These are phyloP conservation scores for Coemansia sp. DNA, from an alignment of 192 early-diverging fungal species.

Conservation along the genomic window DNA sequence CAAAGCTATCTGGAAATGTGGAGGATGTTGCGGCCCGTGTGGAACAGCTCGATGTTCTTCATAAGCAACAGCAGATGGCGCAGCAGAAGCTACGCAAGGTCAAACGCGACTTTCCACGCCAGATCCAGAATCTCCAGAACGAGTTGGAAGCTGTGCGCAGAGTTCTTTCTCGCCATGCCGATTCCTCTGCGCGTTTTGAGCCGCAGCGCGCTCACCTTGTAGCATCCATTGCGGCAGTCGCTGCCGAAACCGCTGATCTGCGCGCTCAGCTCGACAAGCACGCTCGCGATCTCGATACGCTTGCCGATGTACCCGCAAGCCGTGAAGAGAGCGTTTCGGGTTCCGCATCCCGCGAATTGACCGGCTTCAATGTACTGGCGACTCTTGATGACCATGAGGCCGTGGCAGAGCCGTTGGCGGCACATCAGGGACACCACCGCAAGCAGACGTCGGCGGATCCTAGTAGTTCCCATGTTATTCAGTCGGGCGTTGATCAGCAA, in stretches of 20 bases:
- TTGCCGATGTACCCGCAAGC: not conserved
- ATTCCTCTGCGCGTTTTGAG: conserved; percentile 8
- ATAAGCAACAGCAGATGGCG: not conserved
- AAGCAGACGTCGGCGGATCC: not conserved
- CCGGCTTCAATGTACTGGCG: conserved; percentile 9
- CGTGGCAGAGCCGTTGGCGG: not conserved
- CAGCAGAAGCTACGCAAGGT: conserved; percentile 18
- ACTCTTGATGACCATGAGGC: conserved; percentile 3
- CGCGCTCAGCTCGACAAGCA: conserved; percentile 1
- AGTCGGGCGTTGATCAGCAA: not conserved
- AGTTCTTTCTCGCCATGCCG: conserved; percentile 4
- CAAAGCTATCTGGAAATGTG: not conserved
- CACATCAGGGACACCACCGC: not conserved
- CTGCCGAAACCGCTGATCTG: not conserved
- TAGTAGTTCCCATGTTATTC: no score
- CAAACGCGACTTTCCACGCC: conserved; percentile 22
- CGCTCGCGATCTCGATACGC: not conserved
- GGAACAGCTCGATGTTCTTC: conserved; percentile 3
- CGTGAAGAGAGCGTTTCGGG: not conserved
- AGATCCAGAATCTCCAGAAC: conserved; percentile 22
- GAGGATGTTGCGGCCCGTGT: not conserved
- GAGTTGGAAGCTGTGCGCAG: conserved; percentile 28
- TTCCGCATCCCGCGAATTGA: not conserved
- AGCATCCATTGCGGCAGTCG: conserved; percentile 4
- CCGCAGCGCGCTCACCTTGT: conserved; percentile 15